phyloP scores from a whole-genome alignment of 2,329 filamentous ascomycete genomes.

The Phoma sp. region DNA sequence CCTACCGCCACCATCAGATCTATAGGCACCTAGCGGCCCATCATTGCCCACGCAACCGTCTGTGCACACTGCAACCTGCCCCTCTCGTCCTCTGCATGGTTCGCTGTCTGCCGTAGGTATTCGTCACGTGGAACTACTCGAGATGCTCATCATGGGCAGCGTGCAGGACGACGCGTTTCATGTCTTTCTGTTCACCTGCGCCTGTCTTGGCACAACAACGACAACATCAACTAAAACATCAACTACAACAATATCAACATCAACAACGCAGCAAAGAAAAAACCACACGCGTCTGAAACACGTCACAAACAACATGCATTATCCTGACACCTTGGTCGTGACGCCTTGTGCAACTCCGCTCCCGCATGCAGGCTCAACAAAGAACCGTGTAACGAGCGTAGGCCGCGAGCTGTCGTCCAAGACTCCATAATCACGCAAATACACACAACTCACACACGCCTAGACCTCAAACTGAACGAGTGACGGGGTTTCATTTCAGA shows the following conservation, averaged over 20 bases:
- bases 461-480: background rate
- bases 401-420: background rate
- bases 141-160: too few relatives aligned
- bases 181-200: too few relatives aligned
- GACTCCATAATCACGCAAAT: too few relatives aligned
- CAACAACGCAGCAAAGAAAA: background rate
- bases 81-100: slow-evolving; percentile 1
- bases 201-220: background rate
- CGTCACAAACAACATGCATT: slow-evolving; percentile 6
- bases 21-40: too few relatives aligned
- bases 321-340: slow-evolving; percentile 9
- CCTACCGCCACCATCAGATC: background rate
- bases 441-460: background rate
- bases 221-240: too few relatives aligned
- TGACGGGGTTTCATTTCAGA: slow-evolving; percentile 10
- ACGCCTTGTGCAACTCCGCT: slow-evolving; percentile 10
- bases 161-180: too few relatives aligned
- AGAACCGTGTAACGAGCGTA: background rate
- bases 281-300: slow-evolving; percentile 11
- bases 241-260: background rate
- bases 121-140: too few relatives aligned
- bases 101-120: background rate
- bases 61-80: background rate
- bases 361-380: background rate
- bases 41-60: slow-evolving; percentile 15